Conservation (phyloP, 352 stramenopile genomes). For the Globisporangium iwayamae region DNA sequence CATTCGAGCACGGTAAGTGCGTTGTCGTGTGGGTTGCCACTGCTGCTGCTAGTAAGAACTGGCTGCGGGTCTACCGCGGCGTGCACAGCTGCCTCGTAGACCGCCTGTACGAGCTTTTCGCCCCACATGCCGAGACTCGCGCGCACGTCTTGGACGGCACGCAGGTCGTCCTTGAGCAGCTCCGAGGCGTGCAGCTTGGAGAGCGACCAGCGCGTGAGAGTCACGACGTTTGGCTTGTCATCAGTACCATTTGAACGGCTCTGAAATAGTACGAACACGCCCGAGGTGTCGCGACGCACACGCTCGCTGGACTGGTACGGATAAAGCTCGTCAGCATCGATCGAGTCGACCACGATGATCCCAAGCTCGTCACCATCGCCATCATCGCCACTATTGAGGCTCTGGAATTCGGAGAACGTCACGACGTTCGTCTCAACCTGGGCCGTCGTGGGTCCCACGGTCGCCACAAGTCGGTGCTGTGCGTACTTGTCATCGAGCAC, state of each 20-base stretch:
- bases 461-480: conserved; percentile 9
- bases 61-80: not conserved
- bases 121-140: conserved; percentile 8
- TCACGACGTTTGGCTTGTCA: conserved; percentile 2
- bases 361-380: not conserved
- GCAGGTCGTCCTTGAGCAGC: not conserved
- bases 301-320: conserved; percentile 32
- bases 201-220: conserved; percentile 9
- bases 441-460: not conserved
- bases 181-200: conserved; percentile 1
- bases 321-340: conserved; percentile 46
- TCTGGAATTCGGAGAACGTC: conserved; percentile 7
- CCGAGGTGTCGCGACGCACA: conserved; percentile 48
- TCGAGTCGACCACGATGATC: conserved; percentile 32
- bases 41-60: too few relatives aligned
- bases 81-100: not conserved
- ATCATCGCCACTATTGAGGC: not conserved
- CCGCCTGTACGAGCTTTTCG: conserved; percentile 1
- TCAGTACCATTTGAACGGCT: not conserved
- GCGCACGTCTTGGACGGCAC: not conserved
- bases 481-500: not conserved
- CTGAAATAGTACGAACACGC: conserved; percentile 24
- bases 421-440: conserved; percentile 12
- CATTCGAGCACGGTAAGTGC: too few relatives aligned
- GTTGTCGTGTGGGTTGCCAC: not conserved